Conservation (phyloP, 139 green algal genomes). For the Ulvella scutata region DNA sequence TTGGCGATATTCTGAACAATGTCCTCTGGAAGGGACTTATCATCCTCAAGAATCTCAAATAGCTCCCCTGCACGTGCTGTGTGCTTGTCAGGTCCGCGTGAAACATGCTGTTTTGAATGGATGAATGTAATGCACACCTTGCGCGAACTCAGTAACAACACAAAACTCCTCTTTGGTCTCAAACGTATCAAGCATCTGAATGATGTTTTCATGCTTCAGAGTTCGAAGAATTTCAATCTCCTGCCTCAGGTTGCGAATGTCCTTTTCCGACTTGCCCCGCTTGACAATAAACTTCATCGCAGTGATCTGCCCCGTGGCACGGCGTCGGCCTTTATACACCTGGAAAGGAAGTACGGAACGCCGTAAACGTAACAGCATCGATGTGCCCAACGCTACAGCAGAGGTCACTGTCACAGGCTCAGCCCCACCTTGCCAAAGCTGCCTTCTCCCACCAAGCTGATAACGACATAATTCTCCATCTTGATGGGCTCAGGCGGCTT, state of each 20-base stretch:
- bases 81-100: no score
- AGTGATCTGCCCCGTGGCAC: constrained; percentile 78
- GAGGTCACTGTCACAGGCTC: neutral
- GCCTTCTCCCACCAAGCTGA: constrained; percentile 86
- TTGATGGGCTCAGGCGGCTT: no score
- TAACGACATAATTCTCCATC: constrained; percentile 85
- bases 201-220: constrained; percentile 85
- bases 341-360: no score
- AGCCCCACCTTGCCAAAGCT: constrained; percentile 81
- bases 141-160: constrained; percentile 92
- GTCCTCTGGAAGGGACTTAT: constrained; percentile 69
- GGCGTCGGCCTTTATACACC: constrained; percentile 86
- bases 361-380: no score
- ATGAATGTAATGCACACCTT: constrained; percentile 37
- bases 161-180: constrained; percentile 91
- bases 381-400: no score
- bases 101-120: no score
- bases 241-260: constrained; percentile 81
- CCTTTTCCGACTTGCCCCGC: constrained; percentile 79
- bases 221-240: constrained; percentile 87
- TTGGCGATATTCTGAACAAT: constrained; percentile 67
- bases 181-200: constrained; percentile 92
- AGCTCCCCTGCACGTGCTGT: constrained; percentile 65
- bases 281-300: constrained; percentile 99
- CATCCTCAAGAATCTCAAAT: constrained; percentile 94